phyloP scores from a whole-genome alignment of 441 rosid genomes.

The Viola pubescens region DNA sequence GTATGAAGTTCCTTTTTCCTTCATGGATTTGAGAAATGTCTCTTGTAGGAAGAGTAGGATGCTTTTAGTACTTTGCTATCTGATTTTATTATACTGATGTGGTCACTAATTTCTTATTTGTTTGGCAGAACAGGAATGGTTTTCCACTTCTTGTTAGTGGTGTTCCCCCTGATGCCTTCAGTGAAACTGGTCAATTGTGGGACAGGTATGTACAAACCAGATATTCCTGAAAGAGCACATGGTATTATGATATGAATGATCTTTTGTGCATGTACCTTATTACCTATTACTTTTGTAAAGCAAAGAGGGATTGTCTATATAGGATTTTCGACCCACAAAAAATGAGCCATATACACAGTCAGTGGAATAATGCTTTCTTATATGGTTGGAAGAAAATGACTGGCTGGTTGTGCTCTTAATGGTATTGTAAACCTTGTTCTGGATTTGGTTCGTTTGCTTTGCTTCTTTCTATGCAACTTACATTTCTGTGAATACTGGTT shows the following conservation, averaged over 20 bases:
- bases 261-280: neutral
- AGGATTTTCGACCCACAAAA: no score
- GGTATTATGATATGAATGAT: neutral
- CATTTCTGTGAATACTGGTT: no score
- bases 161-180: conserved; percentile 96
- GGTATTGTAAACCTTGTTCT: no score
- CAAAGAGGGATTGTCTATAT: no score
- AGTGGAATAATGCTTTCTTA: no score
- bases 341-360: no score
- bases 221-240: conserved; percentile 12
- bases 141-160: conserved; percentile 83
- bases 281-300: neutral
- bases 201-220: conserved; percentile 50
- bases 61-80: conserved; percentile 12
- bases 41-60: neutral
- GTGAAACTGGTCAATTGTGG: conserved; percentile 95
- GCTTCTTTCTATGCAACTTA: no score
- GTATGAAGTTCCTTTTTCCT: conserved; percentile 29
- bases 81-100: conserved; percentile 5
- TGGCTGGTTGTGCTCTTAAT: no score
- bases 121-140: conserved; percentile 64
- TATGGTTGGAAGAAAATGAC: no score
- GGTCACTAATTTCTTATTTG: conserved; percentile 18
- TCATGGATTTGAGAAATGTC: neutral
- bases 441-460: no score